Evolutionary conservation across 2,329 filamentous ascomycete species (phyloP).

Genomic region (Ophiostoma sp.): DNA sequence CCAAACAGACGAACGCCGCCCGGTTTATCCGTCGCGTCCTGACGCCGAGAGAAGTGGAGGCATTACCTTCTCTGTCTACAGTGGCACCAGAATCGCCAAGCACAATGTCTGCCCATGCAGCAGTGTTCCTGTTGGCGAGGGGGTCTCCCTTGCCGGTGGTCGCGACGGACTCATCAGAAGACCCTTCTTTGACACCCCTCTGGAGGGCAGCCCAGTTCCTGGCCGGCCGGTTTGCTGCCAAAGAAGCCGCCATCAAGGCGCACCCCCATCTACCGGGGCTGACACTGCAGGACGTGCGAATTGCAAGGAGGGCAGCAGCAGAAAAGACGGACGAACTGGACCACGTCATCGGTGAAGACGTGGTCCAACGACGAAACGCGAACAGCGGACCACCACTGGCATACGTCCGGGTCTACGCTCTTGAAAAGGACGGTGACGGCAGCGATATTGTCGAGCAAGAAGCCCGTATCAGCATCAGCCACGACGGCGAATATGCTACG

Average conservation of each 20-base stretch:
- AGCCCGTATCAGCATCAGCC: slow-evolving; percentile 77
- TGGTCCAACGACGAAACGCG: background rate
- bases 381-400: slow-evolving; percentile 46
- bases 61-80: background rate
- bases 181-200: slow-evolving; percentile 29
- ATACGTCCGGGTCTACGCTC: slow-evolving; percentile 38
- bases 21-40: slow-evolving; percentile 54
- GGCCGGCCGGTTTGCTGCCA: slow-evolving; percentile 63
- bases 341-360: background rate
- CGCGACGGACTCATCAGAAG: background rate
- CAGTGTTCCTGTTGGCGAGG: slow-evolving; percentile 23
- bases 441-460: slow-evolving; percentile 45
- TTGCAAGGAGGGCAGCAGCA: slow-evolving; percentile 33
- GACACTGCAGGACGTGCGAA: slow-evolving; percentile 62
- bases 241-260: slow-evolving; percentile 75
- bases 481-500: slow-evolving; percentile 80
- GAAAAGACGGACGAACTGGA: background rate
- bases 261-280: slow-evolving; percentile 56
- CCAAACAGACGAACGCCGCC: slow-evolving; percentile 38
- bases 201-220: slow-evolving; percentile 45
- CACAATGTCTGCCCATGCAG: background rate
- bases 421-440: background rate
- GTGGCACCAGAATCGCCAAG: background rate
- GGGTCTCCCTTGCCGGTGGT: background rate
- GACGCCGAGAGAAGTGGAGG: slow-evolving; percentile 41